Percentiles rank a stretch among this genome's conserved stretches.
Conservation (phyloP, 164 flowering plant genomes). For the Aristolochia contorta region DNA sequence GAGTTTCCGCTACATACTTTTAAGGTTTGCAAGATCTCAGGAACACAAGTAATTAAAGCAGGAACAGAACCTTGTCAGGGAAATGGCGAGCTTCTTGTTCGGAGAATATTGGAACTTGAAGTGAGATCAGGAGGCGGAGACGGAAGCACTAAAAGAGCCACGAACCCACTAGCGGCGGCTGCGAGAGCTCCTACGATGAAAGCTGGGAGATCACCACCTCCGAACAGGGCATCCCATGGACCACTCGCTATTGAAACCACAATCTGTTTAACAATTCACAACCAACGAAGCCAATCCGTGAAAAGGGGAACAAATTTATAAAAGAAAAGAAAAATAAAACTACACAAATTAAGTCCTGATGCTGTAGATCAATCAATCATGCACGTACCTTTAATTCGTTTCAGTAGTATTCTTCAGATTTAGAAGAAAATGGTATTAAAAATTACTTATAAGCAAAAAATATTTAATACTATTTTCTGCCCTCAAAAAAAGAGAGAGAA, state of each 20-base stretch:
- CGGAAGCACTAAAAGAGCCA: conserved; percentile 40
- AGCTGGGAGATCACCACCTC: conserved; percentile 70
- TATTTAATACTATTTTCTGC: too few relatives aligned
- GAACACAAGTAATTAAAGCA: too few relatives aligned
- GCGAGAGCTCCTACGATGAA: conserved; percentile 50
- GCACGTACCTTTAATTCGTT: too few relatives aligned
- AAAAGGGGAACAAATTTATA: too few relatives aligned
- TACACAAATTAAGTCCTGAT: too few relatives aligned
- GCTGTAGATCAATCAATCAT: too few relatives aligned
- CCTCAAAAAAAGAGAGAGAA: too few relatives aligned
- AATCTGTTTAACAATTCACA: conserved; percentile 26
- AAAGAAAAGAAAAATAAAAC: background rate
- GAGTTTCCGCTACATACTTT: background rate
- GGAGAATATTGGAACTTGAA: background rate
- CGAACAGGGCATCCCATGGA: conserved; percentile 53
- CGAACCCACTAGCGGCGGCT: conserved; percentile 38
- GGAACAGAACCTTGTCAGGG: too few relatives aligned
- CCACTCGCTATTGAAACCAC: conserved; percentile 50
- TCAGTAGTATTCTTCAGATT: too few relatives aligned
- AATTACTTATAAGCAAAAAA: too few relatives aligned
- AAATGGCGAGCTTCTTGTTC: background rate
- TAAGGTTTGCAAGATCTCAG: background rate
- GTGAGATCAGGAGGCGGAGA: conserved; percentile 5
- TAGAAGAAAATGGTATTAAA: too few relatives aligned
- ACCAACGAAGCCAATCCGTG: background rate